Evolutionary conservation across 257 asterid species (phyloP).

Genomic region (Nicotiana benthamiana): DNA sequence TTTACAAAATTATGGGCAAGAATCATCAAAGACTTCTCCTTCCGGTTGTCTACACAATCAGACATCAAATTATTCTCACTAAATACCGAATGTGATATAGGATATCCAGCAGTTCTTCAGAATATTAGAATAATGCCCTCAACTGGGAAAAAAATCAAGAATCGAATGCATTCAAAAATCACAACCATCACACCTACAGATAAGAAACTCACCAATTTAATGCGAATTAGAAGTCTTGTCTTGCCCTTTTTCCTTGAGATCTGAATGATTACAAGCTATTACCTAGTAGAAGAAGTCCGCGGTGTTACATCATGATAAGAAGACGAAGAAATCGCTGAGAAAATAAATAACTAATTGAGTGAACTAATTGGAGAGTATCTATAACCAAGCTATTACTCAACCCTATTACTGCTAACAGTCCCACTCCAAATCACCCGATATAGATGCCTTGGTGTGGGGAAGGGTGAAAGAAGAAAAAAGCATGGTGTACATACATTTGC

Average conservation of each 20-base stretch:
- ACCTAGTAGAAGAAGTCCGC: slow-evolving; percentile 17
- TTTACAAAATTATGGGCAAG: slow-evolving; percentile 54
- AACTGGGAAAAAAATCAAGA: background rate
- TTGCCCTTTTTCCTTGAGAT: slow-evolving; percentile 19
- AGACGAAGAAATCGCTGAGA: background rate
- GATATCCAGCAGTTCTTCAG: background rate
- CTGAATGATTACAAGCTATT: background rate
- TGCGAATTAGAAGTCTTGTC: slow-evolving; percentile 21
- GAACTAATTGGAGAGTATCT: background rate
- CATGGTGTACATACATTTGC: slow-evolving; percentile 23
- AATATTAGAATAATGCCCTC: background rate
- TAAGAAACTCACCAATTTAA: slow-evolving; percentile 30
- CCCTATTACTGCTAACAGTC: background rate
- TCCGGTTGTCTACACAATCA: slow-evolving; percentile 40
- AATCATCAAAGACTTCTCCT: slow-evolving; percentile 51
- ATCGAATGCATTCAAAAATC: background rate
- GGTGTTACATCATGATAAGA: background rate
- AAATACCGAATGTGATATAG: background rate
- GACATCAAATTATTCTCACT: slow-evolving; percentile 5
- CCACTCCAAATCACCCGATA: slow-evolving; percentile 4
- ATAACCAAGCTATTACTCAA: background rate
- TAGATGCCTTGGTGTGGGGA: background rate
- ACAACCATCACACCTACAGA: background rate
- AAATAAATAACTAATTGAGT: background rate
- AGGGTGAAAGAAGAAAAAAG: slow-evolving; percentile 5